These are phyloP conservation scores for Solidago caesia DNA, from an alignment of 129 eudicot genomes.

Conservation along the genomic window DNA sequence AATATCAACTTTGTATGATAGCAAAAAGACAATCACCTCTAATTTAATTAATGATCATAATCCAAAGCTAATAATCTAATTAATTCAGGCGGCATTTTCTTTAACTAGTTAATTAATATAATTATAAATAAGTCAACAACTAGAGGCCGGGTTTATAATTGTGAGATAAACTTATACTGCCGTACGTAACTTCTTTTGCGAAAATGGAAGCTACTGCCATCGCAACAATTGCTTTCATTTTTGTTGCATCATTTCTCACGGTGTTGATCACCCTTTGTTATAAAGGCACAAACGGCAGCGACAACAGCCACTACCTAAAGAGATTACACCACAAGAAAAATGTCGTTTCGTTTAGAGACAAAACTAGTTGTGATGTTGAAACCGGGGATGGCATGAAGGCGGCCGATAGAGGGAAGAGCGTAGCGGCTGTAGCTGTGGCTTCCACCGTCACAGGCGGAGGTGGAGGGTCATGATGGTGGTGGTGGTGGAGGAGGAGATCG, in stretches of 20 bases:
- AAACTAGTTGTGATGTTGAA: constrained; percentile 22
- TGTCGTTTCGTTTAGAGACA: constrained; percentile 10
- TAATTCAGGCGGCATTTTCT: constrained; percentile 10
- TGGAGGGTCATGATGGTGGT: too few species aligned
- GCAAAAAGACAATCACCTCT: constrained; percentile 6
- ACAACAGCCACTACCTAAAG: background rate
- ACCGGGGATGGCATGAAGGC: background rate
- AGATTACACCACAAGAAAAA: background rate
- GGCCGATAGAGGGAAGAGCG: constrained; percentile 5
- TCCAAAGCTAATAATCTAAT: background rate
- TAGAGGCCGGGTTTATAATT: constrained; percentile 8
- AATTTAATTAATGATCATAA: background rate
- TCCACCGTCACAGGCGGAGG: constrained; percentile 2
- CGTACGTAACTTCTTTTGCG: background rate
- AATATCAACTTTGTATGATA: background rate
- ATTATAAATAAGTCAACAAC: constrained; percentile 11
- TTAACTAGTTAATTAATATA: background rate
- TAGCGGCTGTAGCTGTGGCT: constrained; percentile 7
- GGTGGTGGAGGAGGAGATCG: constrained; percentile 5
- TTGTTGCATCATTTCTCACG: constrained; percentile 26
- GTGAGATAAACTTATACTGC: constrained; percentile 10
- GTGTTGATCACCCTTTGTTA: constrained; percentile 35
- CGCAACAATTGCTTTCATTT: constrained; percentile 28
- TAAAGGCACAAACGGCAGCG: constrained; percentile 7
- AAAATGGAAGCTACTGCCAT: constrained; percentile 29